These are phyloP conservation scores for Taxawa tesnikishii DNA, from an alignment of 2,329 filamentous ascomycete genomes.

Conservation along the genomic window DNA sequence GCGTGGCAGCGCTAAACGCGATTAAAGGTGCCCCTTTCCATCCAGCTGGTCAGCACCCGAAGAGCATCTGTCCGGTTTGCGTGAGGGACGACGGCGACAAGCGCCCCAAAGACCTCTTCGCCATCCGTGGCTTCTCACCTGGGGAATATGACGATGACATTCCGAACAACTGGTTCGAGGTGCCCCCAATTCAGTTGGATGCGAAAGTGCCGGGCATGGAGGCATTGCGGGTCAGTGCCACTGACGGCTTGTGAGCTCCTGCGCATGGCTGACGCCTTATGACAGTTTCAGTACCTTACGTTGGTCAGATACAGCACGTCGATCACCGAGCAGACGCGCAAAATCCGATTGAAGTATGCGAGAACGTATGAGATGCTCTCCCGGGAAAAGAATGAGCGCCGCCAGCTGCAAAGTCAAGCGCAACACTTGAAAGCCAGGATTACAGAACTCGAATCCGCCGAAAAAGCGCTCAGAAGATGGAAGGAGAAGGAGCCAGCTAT, in stretches of 20 bases:
- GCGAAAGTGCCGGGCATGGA: conserved; percentile 23
- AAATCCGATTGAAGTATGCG: conserved; percentile 7
- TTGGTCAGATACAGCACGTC: conserved; percentile 20
- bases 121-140: conserved; percentile 28
- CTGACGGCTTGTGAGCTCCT: background rate
- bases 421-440: conserved; percentile 10
- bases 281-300: conserved; percentile 35
- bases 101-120: conserved; percentile 26
- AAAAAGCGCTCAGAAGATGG: conserved; percentile 18
- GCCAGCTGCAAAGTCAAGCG: conserved; percentile 11
- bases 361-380: conserved; percentile 11
- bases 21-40: conserved; percentile 34
- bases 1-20: background rate
- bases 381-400: conserved; percentile 16
- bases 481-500: conserved; percentile 19
- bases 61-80: conserved; percentile 34
- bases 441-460: conserved; percentile 11
- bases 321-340: conserved; percentile 10
- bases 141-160: conserved; percentile 31
- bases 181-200: conserved; percentile 32
- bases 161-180: conserved; percentile 28
- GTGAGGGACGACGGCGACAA: conserved; percentile 19
- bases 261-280: conserved; percentile 4
- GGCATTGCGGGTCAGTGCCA: conserved; percentile 26
- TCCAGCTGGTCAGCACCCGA: conserved; percentile 24